phyloP scores from a whole-genome alignment of 345 rosid genomes.

The Eucalyptus pauciflora region DNA sequence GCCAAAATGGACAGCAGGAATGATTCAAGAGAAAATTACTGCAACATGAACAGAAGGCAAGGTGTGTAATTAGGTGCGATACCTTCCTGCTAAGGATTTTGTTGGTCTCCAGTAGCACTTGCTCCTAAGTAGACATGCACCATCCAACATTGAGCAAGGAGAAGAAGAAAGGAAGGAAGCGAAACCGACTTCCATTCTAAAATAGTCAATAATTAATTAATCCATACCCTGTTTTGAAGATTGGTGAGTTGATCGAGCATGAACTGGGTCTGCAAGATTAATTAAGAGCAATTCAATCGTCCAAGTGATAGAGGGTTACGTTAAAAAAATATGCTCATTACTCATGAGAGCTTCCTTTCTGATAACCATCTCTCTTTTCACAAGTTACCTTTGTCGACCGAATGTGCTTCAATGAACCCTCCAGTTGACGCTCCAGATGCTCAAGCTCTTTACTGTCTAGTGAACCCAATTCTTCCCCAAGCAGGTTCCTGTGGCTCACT shows the following conservation, averaged over 20 bases:
- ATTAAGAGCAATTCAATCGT: not conserved
- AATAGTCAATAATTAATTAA: not conserved
- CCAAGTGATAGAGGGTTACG: not conserved
- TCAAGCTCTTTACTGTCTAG: slow-evolving; percentile 57
- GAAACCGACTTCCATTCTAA: not conserved
- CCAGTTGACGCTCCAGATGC: slow-evolving; percentile 68
- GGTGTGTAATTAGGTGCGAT: not conserved
- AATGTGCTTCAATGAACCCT: slow-evolving; percentile 60
- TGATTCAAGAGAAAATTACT: not conserved
- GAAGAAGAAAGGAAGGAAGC: not conserved
- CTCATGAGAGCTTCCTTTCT: not conserved
- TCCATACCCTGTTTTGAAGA: slow-evolving; percentile 41
- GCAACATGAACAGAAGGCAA: not conserved
- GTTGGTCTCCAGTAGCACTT: slow-evolving; percentile 28
- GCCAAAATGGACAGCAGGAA: not conserved
- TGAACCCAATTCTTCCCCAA: slow-evolving; percentile 73
- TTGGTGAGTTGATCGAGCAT: slow-evolving; percentile 37
- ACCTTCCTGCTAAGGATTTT: slow-evolving; percentile 35
- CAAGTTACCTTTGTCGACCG: slow-evolving; percentile 59
- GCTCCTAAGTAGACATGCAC: slow-evolving; percentile 24
- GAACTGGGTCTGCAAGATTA: slow-evolving; percentile 30
- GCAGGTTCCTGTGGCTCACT: slow-evolving; percentile 48
- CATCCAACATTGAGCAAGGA: not conserved
- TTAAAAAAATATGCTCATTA: not conserved
- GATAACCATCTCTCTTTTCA: not conserved